Evolutionary conservation across 371 early-diverging fungal species (phyloP), one percentile per base, ranked within the genome.

Genomic region (Entomophthora muscae): DNA sequence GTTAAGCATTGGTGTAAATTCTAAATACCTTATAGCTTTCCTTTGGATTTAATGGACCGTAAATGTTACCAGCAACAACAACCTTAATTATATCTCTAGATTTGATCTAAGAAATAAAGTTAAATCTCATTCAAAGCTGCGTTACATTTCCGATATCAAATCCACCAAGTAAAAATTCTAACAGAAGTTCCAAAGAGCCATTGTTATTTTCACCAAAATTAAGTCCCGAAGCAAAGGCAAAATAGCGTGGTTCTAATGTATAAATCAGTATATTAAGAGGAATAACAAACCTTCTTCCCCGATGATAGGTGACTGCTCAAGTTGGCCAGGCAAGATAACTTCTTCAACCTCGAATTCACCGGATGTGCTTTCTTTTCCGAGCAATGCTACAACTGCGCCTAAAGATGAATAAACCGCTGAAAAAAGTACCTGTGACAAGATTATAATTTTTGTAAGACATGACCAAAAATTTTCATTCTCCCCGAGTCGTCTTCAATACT

Each of bases 401-500:
- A 75, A 63, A 52, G 52, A 64, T 57, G 33, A 0, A 32, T 22
- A 52, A 56, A 2, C 32, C 26, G 68, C 27, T 51, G 26, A n/a
- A 12, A 64, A 54, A 64, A 5, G 17, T 42, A 42, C 42, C 42
- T 42, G 42, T 42, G 5, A 42, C 42, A 42, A 42, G 42, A 42
- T 42, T 5, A 17, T 13, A 28, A 17, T 30, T 3, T 13, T 57
- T 26, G n/a, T 29, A 24, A 28, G 21, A n/a, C 26, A 30, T 24
- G 21, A 21, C 86, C 93, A 66, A 70, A 52, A 83, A 75, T 69
- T 67, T 75, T 64, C 27, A 94, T 78, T 42, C 96, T 82, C 0
- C 96, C 95, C 0, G 89, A 90, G 67, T 95, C 94, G 70, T 95
- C 96, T 67, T 95, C 96, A 53, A 95, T 66, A 13, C 78, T 73